phyloP scores from a whole-genome alignment of 495 filamentous ascomycete genomes.

The Penicillium robsamsonii region DNA sequence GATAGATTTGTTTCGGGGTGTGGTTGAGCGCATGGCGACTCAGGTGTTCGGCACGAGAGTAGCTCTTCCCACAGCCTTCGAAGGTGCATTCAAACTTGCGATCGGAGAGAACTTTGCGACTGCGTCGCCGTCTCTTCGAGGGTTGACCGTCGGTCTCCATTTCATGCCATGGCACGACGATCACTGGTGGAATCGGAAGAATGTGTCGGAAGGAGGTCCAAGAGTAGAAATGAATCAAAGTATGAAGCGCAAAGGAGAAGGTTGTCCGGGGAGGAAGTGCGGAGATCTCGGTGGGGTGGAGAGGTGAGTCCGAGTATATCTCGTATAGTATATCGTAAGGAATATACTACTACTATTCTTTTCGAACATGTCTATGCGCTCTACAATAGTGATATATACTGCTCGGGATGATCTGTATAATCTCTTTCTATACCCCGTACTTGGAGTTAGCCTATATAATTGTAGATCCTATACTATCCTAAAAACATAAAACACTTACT shows the following conservation, averaged over 20 bases:
- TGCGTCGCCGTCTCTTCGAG: conserved; percentile 32
- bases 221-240: not conserved
- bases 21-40: conserved; percentile 96
- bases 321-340: not conserved
- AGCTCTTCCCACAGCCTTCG: conserved; percentile 90
- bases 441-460: not conserved
- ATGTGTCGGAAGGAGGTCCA: conserved; percentile 7
- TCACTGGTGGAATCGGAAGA: not conserved
- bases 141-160: conserved; percentile 28
- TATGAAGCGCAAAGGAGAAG: conserved; percentile 2
- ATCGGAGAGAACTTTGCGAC: conserved; percentile 74
- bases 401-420: not conserved
- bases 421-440: not conserved
- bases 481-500: too few species aligned
- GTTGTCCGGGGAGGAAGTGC: conserved; percentile 15
- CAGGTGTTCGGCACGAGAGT: conserved; percentile 94
- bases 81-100: conserved; percentile 94
- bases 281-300: conserved; percentile 15
- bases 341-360: not conserved
- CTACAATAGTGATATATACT: not conserved
- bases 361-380: not conserved
- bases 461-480: too few species aligned
- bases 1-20: conserved; percentile 89
- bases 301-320: not conserved
- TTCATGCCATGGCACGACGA: conserved; percentile 23